A percentile compares a stretch with the other conserved stretches of the same genome.
Conservation (phyloP, 176 grass and related monocot species). For the Carex littledalei region DNA sequence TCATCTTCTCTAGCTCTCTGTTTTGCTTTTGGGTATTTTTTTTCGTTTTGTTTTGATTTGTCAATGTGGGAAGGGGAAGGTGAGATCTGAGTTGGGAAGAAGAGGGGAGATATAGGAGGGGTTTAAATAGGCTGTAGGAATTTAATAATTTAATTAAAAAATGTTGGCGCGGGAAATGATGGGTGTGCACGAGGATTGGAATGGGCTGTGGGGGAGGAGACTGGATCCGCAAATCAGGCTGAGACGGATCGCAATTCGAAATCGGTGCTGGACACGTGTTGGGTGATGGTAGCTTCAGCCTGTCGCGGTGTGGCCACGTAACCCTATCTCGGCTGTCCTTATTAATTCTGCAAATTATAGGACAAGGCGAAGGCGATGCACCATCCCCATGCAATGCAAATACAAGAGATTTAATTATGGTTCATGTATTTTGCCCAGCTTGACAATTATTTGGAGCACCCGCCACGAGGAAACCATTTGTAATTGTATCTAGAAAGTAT, state of each 20-base stretch:
- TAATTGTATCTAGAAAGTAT: background rate
- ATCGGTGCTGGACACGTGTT: background rate
- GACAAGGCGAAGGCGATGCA: background rate
- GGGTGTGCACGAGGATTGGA: background rate
- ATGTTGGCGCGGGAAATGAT: background rate
- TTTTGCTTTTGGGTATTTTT: background rate
- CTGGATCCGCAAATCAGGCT: background rate
- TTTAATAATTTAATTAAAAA: background rate
- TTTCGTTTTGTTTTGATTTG: background rate
- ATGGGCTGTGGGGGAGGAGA: background rate
- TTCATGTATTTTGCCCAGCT: background rate
- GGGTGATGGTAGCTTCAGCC: background rate
- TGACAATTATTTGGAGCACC: background rate
- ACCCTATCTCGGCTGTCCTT: background rate
- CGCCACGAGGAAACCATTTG: background rate
- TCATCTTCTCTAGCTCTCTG: constrained; percentile 30
- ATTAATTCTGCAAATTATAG: background rate
- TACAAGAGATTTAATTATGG: background rate
- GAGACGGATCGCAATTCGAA: background rate
- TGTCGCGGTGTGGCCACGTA: background rate
- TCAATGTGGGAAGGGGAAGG: background rate
- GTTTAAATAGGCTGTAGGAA: background rate
- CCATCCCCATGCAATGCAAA: background rate
- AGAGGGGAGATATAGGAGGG: background rate
- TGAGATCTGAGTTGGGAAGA: background rate